Evolutionary conservation across 2,329 filamentous ascomycete genomes (phyloP), one percentile per base, ranked within the genome.

Genomic region (Ophiostoma perfectum): DNA sequence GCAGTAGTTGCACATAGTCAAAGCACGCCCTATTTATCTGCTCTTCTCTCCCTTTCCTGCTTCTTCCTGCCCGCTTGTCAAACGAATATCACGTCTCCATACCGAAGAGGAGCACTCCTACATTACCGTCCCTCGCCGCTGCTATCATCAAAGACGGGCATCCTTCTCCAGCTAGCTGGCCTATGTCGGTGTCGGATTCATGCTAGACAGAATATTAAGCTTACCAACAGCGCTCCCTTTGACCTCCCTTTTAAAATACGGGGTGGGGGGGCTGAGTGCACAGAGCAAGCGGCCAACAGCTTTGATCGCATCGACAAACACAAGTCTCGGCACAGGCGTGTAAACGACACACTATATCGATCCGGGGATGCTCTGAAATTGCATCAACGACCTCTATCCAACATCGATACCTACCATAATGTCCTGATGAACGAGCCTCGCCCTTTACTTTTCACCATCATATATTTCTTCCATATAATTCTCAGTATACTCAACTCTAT

Each of bases 11-110:
- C 27, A 60, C 11, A 60, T 27, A 2, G 27, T 12, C 55, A 60
- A 60, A 36, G 6, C 27, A 60, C 55, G 55, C 49, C 49, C 36
- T 39, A 60, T 60, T 39, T 60, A 60, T 60, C 55, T 39, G 55
- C 55, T 60, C 55, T 14, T 60, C 55, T 38, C 27, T 55, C 49
- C 7, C 12, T 27, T 55, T 55, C n/a, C 12, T 16, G 45, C 38
- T 60, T 38, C 11, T 36, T 60, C 4, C 27, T 12, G 11, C n/a
- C 55, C 8, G 5, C 7, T 27, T 38, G 14, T 12, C 55, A 18
- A 38, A 27, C 12, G 55, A 12, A 60, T 38, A 39, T 60, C 55
- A 60, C 11, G 38, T 60, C n/a, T 52, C 5, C 49, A 55, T 27
- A 27, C 27, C 27, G 27, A 27, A 27, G 27, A 27, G 27, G 27